phyloP scores from a whole-genome alignment of 139 green algal species.

The Pleodorina starrii region DNA sequence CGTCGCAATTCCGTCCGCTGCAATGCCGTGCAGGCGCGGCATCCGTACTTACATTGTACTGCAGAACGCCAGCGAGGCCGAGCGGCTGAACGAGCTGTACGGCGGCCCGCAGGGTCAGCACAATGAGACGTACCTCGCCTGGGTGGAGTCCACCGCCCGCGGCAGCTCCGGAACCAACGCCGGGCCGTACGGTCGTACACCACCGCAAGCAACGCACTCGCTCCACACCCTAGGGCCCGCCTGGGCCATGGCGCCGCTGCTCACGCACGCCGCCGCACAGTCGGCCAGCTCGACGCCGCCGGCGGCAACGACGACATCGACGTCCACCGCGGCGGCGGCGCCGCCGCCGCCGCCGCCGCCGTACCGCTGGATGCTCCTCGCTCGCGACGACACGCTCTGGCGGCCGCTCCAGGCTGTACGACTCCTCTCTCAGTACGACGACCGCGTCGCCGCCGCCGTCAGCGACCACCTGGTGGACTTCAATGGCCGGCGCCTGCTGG shows the following conservation, averaged over 20 bases:
- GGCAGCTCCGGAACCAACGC: not conserved
- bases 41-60: slow-evolving; percentile 39
- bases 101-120: not conserved
- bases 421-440: not conserved
- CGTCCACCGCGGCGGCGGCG: not conserved
- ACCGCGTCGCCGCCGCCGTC: not conserved
- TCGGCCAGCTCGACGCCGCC: not conserved
- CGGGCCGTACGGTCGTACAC: not conserved
- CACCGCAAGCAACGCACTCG: not conserved
- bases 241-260: slow-evolving; percentile 31
- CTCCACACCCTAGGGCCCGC: not conserved
- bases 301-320: not conserved
- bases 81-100: not conserved
- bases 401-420: not conserved
- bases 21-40: slow-evolving; percentile 17
- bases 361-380: slow-evolving; percentile 47
- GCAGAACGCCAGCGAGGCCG: not conserved
- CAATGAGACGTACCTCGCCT: slow-evolving; percentile 1
- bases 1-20: no score
- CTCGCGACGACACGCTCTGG: slow-evolving; percentile 46
- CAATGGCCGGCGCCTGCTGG: not conserved
- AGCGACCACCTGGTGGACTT: slow-evolving; percentile 32
- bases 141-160: not conserved
- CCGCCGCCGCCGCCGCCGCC: not conserved
- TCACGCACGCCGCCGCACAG: not conserved